A percentile compares a stretch with the other conserved stretches of the same genome.
phyloP scores from a whole-genome alignment of 1,284 basidiomycete genomes.

The Schizopora paradoxa region DNA sequence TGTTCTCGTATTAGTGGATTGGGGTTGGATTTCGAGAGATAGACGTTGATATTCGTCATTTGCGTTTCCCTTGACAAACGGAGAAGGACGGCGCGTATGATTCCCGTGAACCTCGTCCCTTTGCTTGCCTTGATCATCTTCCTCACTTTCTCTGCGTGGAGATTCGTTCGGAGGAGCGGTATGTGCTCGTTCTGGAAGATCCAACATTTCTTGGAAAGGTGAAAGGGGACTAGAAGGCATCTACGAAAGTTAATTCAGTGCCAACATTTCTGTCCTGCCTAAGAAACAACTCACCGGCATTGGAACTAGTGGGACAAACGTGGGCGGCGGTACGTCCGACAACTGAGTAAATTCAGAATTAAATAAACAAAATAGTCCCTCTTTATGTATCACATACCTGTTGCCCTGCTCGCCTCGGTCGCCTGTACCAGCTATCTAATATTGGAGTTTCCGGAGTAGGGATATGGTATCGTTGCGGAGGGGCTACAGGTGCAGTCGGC shows the following conservation, averaged over 20 bases:
- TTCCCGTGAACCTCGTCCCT: too few species aligned
- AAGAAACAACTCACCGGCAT: slow-evolving; percentile 5
- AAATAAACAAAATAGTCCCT: neutral
- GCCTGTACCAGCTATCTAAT: neutral
- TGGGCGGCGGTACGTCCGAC: neutral
- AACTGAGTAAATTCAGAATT: slow-evolving; percentile 1
- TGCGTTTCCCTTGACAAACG: too few species aligned
- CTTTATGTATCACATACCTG: neutral
- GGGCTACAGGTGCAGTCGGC: neutral
- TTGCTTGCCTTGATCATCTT: too few species aligned
- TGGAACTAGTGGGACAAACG: neutral
- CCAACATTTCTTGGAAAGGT: slow-evolving; percentile 37
- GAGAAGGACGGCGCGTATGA: too few species aligned
- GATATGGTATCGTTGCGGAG: neutral
- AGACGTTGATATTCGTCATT: too few species aligned
- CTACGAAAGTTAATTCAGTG: slow-evolving; percentile 18
- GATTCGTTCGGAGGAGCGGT: too few species aligned
- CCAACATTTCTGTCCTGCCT: neutral
- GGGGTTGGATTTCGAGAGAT: too few species aligned
- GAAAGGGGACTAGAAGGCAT: slow-evolving; percentile 6
- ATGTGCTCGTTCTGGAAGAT: too few species aligned
- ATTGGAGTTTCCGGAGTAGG: slow-evolving; percentile 6
- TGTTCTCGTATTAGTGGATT: too few species aligned
- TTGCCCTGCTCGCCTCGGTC: neutral
- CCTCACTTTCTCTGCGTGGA: too few species aligned